phyloP scores from a whole-genome alignment of 805 yeast species.

The Kodamaea lidongshanica region DNA sequence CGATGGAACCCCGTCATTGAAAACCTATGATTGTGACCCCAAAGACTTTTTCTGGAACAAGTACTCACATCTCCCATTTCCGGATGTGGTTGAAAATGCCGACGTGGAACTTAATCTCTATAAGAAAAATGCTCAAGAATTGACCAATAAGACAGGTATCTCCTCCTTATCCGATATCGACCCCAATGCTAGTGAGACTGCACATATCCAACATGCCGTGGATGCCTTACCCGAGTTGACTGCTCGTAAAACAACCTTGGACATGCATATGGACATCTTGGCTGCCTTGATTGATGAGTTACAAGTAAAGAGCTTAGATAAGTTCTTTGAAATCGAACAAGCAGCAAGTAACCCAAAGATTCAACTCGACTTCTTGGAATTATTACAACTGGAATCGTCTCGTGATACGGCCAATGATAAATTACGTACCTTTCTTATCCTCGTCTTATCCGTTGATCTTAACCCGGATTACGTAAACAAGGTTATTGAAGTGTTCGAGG shows the following conservation, averaged over 20 bases:
- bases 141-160: conserved; percentile 71
- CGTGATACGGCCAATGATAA: conserved; percentile 70
- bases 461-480: conserved; percentile 34
- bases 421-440: conserved; percentile 80
- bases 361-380: conserved; percentile 53
- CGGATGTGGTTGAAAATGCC: conserved; percentile 97
- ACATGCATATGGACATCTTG: conserved; percentile 94
- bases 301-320: conserved; percentile 81
- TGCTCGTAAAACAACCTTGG: conserved; percentile 79
- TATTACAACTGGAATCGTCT: conserved; percentile 45
- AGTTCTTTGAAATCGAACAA: conserved; percentile 92
- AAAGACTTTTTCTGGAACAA: conserved; percentile 86
- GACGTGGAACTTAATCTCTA: conserved; percentile 76
- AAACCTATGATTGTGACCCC: conserved; percentile 83
- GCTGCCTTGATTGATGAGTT: conserved; percentile 77
- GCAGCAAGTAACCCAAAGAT: conserved; percentile 57
- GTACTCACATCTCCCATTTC: conserved; percentile 86
- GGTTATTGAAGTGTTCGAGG: conserved; percentile 56
- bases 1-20: conserved; percentile 31
- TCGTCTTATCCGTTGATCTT: conserved; percentile 45
- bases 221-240: conserved; percentile 90
- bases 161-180: conserved; percentile 71
- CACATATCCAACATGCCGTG: conserved; percentile 76
- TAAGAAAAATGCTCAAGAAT: conserved; percentile 80
- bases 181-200: conserved; percentile 52